phyloP scores from a whole-genome alignment of 805 yeast species.

The Diddensiella santjacobensis region DNA sequence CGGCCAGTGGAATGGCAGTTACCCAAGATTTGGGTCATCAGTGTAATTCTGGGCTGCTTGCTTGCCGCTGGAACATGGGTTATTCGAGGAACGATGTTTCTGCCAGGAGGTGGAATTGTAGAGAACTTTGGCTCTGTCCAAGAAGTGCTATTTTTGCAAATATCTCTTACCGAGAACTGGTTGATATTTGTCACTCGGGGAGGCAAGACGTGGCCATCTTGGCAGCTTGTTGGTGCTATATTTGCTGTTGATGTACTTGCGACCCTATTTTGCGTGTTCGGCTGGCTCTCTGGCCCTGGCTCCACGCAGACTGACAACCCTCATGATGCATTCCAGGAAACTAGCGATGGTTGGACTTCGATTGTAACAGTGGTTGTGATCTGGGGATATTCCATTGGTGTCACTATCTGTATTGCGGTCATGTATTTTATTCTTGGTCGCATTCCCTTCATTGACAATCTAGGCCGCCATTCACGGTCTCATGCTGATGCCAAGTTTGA shows the following conservation, averaged over 20 bases:
- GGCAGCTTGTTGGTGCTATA: constrained; percentile 96
- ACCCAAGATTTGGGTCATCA: constrained; percentile 98
- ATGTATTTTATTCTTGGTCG: constrained; percentile 73
- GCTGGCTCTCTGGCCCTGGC: constrained; percentile 64
- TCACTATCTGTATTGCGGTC: constrained; percentile 93
- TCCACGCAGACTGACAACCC: constrained; percentile 33
- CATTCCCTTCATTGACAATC: constrained; percentile 31
- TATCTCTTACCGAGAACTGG: constrained; percentile 96
- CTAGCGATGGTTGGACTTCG: constrained; percentile 85
- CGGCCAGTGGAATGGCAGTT: constrained; percentile 94
- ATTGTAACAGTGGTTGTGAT: constrained; percentile 89
- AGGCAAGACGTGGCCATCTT: constrained; percentile 97
- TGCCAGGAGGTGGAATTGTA: constrained; percentile 73
- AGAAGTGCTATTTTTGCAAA: constrained; percentile 91
- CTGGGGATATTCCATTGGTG: constrained; percentile 94
- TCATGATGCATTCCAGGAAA: constrained; percentile 45
- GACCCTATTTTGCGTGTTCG: constrained; percentile 87
- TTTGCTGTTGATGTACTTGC: constrained; percentile 86
- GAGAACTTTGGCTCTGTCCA: constrained; percentile 94
- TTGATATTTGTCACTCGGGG: constrained; percentile 95
- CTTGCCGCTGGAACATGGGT: constrained; percentile 94
- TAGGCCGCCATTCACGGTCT: constrained; percentile 34
- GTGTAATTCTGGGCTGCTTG: constrained; percentile 77
- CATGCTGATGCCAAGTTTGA: constrained; percentile 34
- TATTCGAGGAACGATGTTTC: constrained; percentile 88